Percentiles rank a stretch among this genome's conserved stretches.
Evolutionary conservation across 2,329 filamentous ascomycete species (phyloP).

Genomic region (Aspergillus novoparasiticus): DNA sequence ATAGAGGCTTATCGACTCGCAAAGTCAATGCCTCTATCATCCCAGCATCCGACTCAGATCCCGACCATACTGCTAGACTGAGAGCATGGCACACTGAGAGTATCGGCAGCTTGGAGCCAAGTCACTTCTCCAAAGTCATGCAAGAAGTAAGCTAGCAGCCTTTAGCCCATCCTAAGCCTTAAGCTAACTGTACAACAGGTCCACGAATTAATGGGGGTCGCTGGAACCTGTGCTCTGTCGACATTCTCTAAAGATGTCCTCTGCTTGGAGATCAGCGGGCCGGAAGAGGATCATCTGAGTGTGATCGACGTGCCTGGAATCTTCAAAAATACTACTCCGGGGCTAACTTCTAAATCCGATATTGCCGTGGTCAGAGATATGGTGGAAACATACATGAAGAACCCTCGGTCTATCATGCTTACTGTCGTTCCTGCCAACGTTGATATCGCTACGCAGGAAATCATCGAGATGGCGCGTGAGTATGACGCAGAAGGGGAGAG

Average conservation of each 20-base stretch:
- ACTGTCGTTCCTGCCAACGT: slow-evolving; percentile 47
- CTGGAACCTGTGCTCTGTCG: slow-evolving; percentile 21
- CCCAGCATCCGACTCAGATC: slow-evolving; percentile 29
- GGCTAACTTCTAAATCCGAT: slow-evolving; percentile 40
- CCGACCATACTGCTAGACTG: slow-evolving; percentile 22
- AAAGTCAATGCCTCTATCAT: slow-evolving; percentile 41
- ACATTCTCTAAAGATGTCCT: slow-evolving; percentile 49
- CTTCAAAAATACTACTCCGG: slow-evolving; percentile 41
- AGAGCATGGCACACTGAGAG: slow-evolving; percentile 24
- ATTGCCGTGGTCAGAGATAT: slow-evolving; percentile 42
- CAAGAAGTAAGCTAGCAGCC: slow-evolving; percentile 25
- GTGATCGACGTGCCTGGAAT: slow-evolving; percentile 53
- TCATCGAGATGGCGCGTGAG: slow-evolving; percentile 44
- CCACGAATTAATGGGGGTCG: slow-evolving; percentile 28
- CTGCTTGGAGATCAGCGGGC: slow-evolving; percentile 47
- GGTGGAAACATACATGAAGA: slow-evolving; percentile 43
- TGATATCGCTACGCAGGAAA: slow-evolving; percentile 51
- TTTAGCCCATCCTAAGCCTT: neutral
- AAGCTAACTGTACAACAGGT: slow-evolving; percentile 19
- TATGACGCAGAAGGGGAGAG: slow-evolving; percentile 40
- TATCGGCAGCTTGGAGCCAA: neutral
- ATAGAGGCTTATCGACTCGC: slow-evolving; percentile 6
- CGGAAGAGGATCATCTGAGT: slow-evolving; percentile 42
- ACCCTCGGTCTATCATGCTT: slow-evolving; percentile 45
- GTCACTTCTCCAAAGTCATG: slow-evolving; percentile 23